Percentiles rank a stretch among this genome's conserved stretches.
Conservation (phyloP, 306 rosid genomes). For the Malus sieversii region DNA sequence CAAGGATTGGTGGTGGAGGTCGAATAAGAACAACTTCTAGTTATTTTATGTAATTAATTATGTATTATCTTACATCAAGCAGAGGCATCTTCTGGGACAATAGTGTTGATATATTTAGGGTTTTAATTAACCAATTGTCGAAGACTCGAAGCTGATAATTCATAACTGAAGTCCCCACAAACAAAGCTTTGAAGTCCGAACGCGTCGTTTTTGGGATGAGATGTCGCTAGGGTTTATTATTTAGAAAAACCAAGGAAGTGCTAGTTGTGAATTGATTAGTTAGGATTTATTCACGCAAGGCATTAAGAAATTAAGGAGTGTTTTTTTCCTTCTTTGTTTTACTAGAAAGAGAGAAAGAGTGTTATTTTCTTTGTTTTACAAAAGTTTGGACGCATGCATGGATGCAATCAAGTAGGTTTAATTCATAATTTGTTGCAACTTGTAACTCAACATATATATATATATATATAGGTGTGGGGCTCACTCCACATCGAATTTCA, state of each 20-base stretch:
- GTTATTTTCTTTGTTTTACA: not conserved
- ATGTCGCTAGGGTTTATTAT: not conserved
- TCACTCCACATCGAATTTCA: too few relatives aligned
- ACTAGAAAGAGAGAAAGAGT: not conserved
- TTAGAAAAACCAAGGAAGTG: not conserved
- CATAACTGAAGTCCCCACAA: not conserved
- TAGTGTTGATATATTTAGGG: not conserved
- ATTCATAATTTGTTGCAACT: not conserved
- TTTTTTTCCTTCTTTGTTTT: not conserved
- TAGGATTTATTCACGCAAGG: not conserved
- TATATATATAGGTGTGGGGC: too few relatives aligned
- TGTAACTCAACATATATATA: not conserved
- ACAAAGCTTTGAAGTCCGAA: not conserved
- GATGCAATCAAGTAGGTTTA: not conserved
- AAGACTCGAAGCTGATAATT: not conserved
- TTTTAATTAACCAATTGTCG: not conserved
- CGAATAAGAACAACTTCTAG: too few relatives aligned
- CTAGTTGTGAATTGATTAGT: not conserved
- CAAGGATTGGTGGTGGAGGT: not conserved
- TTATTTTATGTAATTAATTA: not conserved
- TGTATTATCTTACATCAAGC: not conserved
- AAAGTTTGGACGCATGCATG: not conserved
- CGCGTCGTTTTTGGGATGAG: not conserved
- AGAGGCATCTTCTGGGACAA: not conserved
- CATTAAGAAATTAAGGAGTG: not conserved